Base-by-base conservation (phyloP, 2,329 filamentous ascomycete species). In the Decorospora gaudefroyi region DNA sequence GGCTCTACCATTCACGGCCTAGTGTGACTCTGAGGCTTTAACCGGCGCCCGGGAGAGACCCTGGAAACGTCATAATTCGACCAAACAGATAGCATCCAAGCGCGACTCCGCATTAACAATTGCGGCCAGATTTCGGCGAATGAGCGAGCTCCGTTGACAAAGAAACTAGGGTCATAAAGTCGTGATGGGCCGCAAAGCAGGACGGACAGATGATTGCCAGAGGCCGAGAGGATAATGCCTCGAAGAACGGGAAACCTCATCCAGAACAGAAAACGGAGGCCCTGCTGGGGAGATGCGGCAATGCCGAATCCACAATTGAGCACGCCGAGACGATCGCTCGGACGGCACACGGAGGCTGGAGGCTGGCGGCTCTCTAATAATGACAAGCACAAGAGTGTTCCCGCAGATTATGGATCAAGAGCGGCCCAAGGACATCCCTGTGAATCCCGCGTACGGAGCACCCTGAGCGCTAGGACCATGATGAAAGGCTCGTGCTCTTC, bases 361-460 rank as follows among this genome's bases (percentile, higher is more conserved):
- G n/a, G n/a, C n/a, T n/a, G n/a, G 50, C 49, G 54, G 49, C 34
- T 45, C 33, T 38, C 39, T 42, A 23, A 30, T 56, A 45, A 41
- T 43, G 51, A 59, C 50, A 60, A 60, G 57, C 62, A 59, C 49
- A n/a, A n/a, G n/a, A n/a, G 38, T 42, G 38, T 57, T 54, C 57
- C 57, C 57, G 48, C 59, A 55, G 51, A 49, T 42, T 46, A 58
- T 54, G 54, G 58, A 34, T 57, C 53, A 49, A 49, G 45, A 40
- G 50, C 50, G 54, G 53, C 21, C 50, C 45, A 54, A 42, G 58
- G 49, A 23, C 53, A 63, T 51, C 67, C 67, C 59, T 69, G 65
- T 49, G 21, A 45, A 29, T 35, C 49, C 47, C 40, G 51, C 55
- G 57, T n/a, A n/a, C n/a, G n/a, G n/a, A n/a, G n/a, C 56, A 58